A percentile compares a stretch with the other conserved stretches of the same genome.
Conservation (phyloP, 1,284 basidiomycete species). For the Rhodotorula glutinis region DNA sequence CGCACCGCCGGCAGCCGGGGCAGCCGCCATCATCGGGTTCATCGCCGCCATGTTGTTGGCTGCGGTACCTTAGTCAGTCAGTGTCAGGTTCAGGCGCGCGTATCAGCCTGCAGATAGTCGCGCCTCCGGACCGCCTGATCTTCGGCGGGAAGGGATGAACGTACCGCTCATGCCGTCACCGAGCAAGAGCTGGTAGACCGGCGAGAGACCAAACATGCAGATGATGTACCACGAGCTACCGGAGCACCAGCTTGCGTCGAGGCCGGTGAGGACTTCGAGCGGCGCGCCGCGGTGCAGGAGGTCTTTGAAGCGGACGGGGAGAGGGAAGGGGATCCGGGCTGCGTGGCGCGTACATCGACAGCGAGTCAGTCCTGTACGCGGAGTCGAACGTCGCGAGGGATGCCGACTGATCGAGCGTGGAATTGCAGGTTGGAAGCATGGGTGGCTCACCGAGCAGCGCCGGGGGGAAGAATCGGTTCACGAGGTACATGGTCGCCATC, state of each 20-base stretch:
- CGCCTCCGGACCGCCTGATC: too few relatives aligned
- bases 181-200: conserved; percentile 86
- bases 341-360: too few relatives aligned
- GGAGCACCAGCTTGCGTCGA: conserved; percentile 98
- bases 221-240: conserved; percentile 99
- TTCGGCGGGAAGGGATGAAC: conserved; percentile 43
- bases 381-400: too few relatives aligned
- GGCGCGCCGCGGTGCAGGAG: conserved; percentile 96
- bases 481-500: conserved; percentile 99
- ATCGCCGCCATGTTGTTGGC: conserved; percentile 43
- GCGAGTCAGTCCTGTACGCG: too few relatives aligned
- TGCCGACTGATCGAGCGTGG: too few relatives aligned
- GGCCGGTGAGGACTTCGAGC: conserved; percentile 66
- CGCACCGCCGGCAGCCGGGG: not conserved
- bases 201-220: conserved; percentile 96
- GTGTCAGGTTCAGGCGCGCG: too few relatives aligned
- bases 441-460: conserved; percentile 90
- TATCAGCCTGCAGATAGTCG: too few relatives aligned
- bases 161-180: conserved; percentile 78
- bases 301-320: conserved; percentile 96
- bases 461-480: conserved; percentile 98
- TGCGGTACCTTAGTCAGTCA: not conserved
- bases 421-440: too few relatives aligned
- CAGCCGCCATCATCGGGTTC: conserved; percentile 30
- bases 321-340: conserved; percentile 96